Evolutionary conservation across 164 flowering plant species (phyloP), one percentile per base, ranked within the genome.

Genomic region (Chimonanthus praecox): DNA sequence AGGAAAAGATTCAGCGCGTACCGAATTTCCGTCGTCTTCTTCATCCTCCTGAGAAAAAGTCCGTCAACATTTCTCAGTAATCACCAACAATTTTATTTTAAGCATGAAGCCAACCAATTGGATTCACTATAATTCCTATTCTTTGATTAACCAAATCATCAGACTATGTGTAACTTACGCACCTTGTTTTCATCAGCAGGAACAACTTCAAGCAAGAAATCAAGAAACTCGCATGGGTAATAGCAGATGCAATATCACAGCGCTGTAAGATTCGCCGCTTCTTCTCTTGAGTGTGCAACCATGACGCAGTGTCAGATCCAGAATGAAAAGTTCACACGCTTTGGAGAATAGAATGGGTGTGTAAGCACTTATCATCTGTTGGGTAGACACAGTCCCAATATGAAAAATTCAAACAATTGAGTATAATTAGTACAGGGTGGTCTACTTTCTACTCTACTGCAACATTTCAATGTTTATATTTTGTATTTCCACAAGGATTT

Each of bases 221-320:
- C 72, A 11, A 72, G 70, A 69, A 64, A 76, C 3, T 69, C n/a
- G 64, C 72, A 15, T 62, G 58, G 15, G 13, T 70, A 21, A 79
- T 49, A 33, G 81, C 78, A 63, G 65, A 49, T 3, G 67, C 73
- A 48, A 79, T 75, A 45, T 79, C 81, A 5, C 21, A 20, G 68
- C 73, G 69, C 54, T 69, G 81, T 5, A 79, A 71, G 4, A 74
- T 79, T 62, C 81, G 58, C 58, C 78, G 54, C 50, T 69, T 58
- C 8, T 49, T 47, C 62, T 76, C 82, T 68, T 76, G 79, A 3
- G 79, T 76, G 47, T 76, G 74, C 69, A 76, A n/a, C 82, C 82
- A 80, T 67, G 82, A 73, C 79, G 71, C n/a, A 76, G 69, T 7
- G 82, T 80, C 44, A 80, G 74, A 72, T 80, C 82, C 49, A 73